Conservation (phyloP, 371 early-diverging fungal species). For the Saksenaea oblongispora region DNA sequence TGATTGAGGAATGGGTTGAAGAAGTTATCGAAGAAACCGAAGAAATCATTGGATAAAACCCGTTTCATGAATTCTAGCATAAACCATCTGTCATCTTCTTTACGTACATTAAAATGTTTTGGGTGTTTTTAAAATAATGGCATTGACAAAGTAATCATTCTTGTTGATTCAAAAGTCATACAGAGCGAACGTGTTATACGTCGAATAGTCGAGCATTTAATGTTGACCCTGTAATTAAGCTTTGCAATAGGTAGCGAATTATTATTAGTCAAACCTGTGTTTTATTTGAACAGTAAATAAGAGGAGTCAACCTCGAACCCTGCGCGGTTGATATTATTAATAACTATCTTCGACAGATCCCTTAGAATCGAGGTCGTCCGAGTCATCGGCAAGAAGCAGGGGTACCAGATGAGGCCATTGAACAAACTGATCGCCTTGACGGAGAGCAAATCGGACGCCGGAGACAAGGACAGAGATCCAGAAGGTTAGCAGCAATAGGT, state of each 20-base stretch:
- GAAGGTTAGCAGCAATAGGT: slow-evolving; percentile 41
- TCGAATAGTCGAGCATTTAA: too few relatives aligned
- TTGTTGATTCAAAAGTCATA: too few relatives aligned
- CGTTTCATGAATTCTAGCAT: background rate
- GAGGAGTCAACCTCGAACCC: background rate
- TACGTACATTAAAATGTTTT: background rate
- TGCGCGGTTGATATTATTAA: background rate
- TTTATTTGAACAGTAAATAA: background rate
- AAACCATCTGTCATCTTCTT: background rate
- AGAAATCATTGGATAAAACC: slow-evolving; percentile 38
- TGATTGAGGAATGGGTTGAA: slow-evolving; percentile 86
- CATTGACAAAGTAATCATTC: too few relatives aligned
- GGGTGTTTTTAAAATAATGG: too few relatives aligned
- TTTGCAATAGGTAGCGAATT: too few relatives aligned
- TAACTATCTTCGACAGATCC: background rate
- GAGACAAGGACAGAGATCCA: slow-evolving; percentile 54
- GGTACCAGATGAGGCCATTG: slow-evolving; percentile 44
- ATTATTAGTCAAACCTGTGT: too few relatives aligned
- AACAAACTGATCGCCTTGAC: slow-evolving; percentile 47
- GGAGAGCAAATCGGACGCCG: slow-evolving; percentile 44
- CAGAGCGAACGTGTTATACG: too few relatives aligned
- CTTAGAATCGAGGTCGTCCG: background rate
- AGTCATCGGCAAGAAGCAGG: background rate
- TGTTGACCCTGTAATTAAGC: too few relatives aligned
- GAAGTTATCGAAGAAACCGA: slow-evolving; percentile 65